Evolutionary conservation across 306 rosid species (phyloP).

Genomic region (Trifolium repens): DNA sequence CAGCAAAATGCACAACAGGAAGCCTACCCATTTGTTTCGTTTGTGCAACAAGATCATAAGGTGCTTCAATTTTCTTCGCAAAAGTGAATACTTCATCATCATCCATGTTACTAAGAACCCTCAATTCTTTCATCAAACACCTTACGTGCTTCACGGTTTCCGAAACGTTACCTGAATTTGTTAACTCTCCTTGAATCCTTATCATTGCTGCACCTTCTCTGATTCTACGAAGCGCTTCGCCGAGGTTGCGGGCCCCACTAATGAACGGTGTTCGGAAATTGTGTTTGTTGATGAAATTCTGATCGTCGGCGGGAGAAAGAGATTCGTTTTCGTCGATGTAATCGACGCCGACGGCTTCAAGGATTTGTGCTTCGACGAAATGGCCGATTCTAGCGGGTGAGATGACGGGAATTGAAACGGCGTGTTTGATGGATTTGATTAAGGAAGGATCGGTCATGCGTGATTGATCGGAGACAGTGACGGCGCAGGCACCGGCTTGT

Average conservation of each 20-base stretch:
- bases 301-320: conserved; percentile 59
- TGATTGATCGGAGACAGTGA: conserved; percentile 51
- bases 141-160: conserved; percentile 57
- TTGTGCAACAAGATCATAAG: conserved; percentile 74
- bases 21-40: conserved; percentile 70
- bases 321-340: conserved; percentile 76
- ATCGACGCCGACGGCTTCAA: conserved; percentile 64
- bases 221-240: conserved; percentile 69
- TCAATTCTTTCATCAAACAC: conserved; percentile 63
- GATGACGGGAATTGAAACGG: conserved; percentile 65
- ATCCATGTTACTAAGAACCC: conserved; percentile 68
- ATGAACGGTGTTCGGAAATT: conserved; percentile 62
- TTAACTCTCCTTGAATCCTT: conserved; percentile 67
- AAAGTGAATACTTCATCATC: conserved; percentile 76
- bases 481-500: conserved; percentile 70
- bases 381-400: conserved; percentile 73
- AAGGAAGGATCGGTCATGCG: conserved; percentile 72
- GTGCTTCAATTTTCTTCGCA: conserved; percentile 65
- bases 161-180: conserved; percentile 53
- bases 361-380: conserved; percentile 88
- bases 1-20: conserved; percentile 70
- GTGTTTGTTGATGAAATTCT: conserved; percentile 67
- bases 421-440: conserved; percentile 58
- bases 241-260: conserved; percentile 65
- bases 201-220: conserved; percentile 75